phyloP scores from a whole-genome alignment of 805 yeast species.

The Cyberlindnera americana region DNA sequence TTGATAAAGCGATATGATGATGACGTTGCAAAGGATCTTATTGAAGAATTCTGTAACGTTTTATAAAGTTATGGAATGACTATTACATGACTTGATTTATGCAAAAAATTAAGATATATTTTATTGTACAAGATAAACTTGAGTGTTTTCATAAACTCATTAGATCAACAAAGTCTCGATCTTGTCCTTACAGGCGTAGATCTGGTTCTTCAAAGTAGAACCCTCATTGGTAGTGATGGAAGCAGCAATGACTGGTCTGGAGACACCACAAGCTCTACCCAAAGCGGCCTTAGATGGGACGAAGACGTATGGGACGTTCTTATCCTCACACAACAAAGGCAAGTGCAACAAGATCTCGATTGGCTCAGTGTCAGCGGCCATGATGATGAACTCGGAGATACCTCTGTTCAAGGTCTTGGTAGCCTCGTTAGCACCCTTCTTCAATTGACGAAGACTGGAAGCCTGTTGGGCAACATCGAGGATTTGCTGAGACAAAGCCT shows the following conservation, averaged over 20 bases:
- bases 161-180: conserved; percentile 95
- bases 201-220: conserved; percentile 94
- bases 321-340: conserved; percentile 97
- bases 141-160: conserved; percentile 18
- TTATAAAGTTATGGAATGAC: no score
- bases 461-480: conserved; percentile 98
- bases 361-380: conserved; percentile 99
- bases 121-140: conserved; percentile 2
- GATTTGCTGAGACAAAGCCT: conserved; percentile 92
- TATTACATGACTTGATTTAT: no score
- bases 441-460: conserved; percentile 94
- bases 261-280: conserved; percentile 99
- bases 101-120: conserved; percentile 1
- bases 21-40: conserved; percentile 4
- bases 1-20: conserved; percentile 11
- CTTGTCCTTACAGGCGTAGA: conserved; percentile 97
- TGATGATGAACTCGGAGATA: conserved; percentile 96
- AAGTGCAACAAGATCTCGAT: conserved; percentile 96
- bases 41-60: conserved; percentile 7
- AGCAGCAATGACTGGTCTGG: conserved; percentile 99
- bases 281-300: conserved; percentile 98
- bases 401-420: conserved; percentile 99
- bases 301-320: conserved; percentile 98
- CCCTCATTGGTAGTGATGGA: conserved; percentile 98
- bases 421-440: conserved; percentile 99